Evolutionary conservation across 805 yeast species (phyloP), one percentile per base, ranked within the genome.

Genomic region (Saturnispora dispora): DNA sequence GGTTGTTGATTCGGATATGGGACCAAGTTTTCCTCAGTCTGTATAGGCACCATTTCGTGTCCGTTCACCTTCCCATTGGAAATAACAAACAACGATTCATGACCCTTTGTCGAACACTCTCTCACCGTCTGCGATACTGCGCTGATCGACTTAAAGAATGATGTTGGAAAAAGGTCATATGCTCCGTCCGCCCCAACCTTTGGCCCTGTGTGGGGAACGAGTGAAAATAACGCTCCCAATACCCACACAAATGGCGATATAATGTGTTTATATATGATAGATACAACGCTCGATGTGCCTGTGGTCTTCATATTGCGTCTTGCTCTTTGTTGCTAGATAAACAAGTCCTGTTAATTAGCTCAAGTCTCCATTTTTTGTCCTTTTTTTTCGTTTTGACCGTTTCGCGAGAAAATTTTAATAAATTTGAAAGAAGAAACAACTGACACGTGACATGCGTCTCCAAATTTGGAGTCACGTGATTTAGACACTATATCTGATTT

Each of bases 1-100:
- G 59, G 53, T 47, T 61, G 63, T 37, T 61, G 63, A 6, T 28
- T 30, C 13, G 47, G 36, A 32, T 50, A 8, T 54, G 55, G 36
- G 55, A 41, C 43, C n/a, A 36, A 10, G 17, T 59, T 50, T 41
- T 77, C 79, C 23, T 76, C 72, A 4, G 27, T 9, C 8, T 23
- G 4, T 7, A 40, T 13, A 20, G 28, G 17, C 15, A 40, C 17
- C 22, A 40, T 13, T 23, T 40, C 17, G 51, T 33, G 45, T 4
- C 39, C 36, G 23, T 42, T 42, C 33, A 72, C 70, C 15, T 62
- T 64, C 57, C 77, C 78, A 46, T 74, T 75, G 55, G 73, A 69
- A 4, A 83, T 79, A n/a, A 77, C 63, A 44, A 78, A 67, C 48
- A 76, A 69, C 2, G 81, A 69, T 7, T 40, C 44, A 36, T 77